phyloP scores from a whole-genome alignment of 2,329 filamentous ascomycete genomes.

The Fusarium brevicatenulatum region DNA sequence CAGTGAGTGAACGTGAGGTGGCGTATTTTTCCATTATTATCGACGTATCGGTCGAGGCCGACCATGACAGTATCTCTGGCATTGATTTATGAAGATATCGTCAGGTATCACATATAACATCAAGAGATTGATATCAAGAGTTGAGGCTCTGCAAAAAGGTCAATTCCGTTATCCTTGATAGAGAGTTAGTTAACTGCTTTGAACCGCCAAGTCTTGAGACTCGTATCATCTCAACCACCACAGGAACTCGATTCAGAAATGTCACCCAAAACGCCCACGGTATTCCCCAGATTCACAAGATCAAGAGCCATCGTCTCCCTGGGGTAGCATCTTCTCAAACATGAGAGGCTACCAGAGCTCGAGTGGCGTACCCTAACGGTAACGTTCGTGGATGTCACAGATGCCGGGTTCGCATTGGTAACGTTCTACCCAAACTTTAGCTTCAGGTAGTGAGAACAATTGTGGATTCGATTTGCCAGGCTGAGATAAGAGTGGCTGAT shows the following conservation, averaged over 20 bases:
- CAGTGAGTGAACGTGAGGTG: conserved; percentile 10
- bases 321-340: conserved; percentile 9
- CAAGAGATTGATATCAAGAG: background rate
- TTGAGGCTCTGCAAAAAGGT: background rate
- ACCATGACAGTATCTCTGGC: background rate
- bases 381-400: conserved; percentile 21
- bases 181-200: background rate
- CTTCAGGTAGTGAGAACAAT: background rate
- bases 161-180: background rate
- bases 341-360: conserved; percentile 11
- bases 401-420: background rate
- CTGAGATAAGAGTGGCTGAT: background rate
- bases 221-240: background rate
- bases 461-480: conserved; percentile 7
- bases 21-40: conserved; percentile 7
- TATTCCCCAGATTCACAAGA: conserved; percentile 7
- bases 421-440: background rate
- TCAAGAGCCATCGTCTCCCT: background rate
- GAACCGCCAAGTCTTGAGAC: background rate
- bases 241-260: background rate
- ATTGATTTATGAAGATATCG: background rate
- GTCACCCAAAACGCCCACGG: background rate
- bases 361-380: conserved; percentile 23
- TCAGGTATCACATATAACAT: background rate
- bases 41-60: background rate